Base-by-base conservation (phyloP, 108 stramenopile genomes). In the Nannochloropsis salina region DNA sequence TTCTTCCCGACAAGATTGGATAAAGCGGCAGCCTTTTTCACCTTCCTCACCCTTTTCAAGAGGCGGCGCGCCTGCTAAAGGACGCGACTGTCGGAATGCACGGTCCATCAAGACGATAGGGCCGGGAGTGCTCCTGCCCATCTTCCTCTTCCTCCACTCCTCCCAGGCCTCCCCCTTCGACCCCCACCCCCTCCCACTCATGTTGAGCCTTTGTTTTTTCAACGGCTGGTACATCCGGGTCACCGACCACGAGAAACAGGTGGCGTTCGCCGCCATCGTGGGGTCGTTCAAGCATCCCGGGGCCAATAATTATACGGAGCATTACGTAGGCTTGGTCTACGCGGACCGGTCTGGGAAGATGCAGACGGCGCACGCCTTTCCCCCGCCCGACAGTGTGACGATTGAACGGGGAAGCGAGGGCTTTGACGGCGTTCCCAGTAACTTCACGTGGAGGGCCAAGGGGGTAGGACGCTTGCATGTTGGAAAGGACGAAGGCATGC, bases 151-250 rank as follows among this genome's bases (percentile, higher is more conserved):
- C 61, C 61, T 74, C 61, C 61, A 74, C 15, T n/a, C 61, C 61
- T 74, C 61, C 61, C 61, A 74, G 20, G 15, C 61, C 61, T 74
- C 61, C 61, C 61, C 61, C 61, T 74, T 74, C 61, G 61, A 74
- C 61, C 61, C 61, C 61, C 61, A 74, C n/a, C 61, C 61, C 61
- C 61, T 74, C 20, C 61, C 61, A 4, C 61, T 74, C 0, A 15
- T 74, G 20, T n/a, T 74, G 4, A n/a, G 61, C 8, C 61, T 74
- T n/a, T 74, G 61, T n/a, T 74, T 74, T 6, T 74, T 74, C 8
- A 74, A 74, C 2, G 61, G 61, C 2, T 74, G 61, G 61, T 74
- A 74, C n/a, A 74, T 74, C 8, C 61, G 61, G 20, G 61, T 74
- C 61, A 74, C 61, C 4, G 61, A 74, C 61, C 61, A 74, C 8